phyloP scores from a whole-genome alignment of 108 stramenopile species.

The Stephanodiscus triporus region DNA sequence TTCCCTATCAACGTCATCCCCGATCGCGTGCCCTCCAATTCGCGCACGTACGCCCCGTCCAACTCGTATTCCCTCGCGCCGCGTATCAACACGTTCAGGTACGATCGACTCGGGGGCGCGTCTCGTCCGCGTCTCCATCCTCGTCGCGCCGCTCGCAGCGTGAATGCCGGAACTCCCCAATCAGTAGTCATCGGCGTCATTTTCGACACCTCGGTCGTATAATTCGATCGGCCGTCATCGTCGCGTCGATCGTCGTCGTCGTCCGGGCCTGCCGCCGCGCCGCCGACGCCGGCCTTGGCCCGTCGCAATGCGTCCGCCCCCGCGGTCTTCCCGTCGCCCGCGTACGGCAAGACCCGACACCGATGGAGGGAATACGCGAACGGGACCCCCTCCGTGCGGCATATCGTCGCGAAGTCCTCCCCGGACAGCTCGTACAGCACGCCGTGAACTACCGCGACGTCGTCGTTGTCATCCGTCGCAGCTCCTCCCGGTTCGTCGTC shows the following conservation, averaged over 20 bases:
- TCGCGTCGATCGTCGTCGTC: too few relatives aligned
- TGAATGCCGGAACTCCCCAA: slow-evolving; percentile 56
- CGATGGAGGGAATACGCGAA: slow-evolving; percentile 66
- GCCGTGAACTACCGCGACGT: slow-evolving; percentile 59
- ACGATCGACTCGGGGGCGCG: slow-evolving; percentile 65
- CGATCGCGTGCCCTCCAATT: slow-evolving; percentile 40
- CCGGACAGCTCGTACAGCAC: slow-evolving; percentile 71
- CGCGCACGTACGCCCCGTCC: slow-evolving; percentile 57
- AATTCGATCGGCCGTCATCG: too few relatives aligned
- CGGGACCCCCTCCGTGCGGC: slow-evolving; percentile 77
- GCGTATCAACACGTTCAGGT: slow-evolving; percentile 63
- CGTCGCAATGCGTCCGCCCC: slow-evolving; percentile 21
- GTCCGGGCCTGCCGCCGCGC: slow-evolving; percentile 1
- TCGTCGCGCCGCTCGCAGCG: slow-evolving; percentile 46
- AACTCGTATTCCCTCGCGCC: slow-evolving; percentile 68
- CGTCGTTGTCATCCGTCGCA: background rate
- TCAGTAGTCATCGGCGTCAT: too few relatives aligned
- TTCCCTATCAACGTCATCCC: slow-evolving; percentile 42
- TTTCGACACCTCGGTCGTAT: too few relatives aligned
- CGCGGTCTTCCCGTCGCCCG: slow-evolving; percentile 55
- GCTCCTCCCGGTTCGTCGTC: background rate
- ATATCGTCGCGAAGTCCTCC: slow-evolving; percentile 65
- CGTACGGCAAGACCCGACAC: slow-evolving; percentile 63
- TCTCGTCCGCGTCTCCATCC: slow-evolving; percentile 22
- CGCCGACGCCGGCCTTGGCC: slow-evolving; percentile 9